Evolutionary conservation across 768 basidiomycete species (phyloP), one percentile per base, ranked within the genome.

Genomic region (Naganishia randhawae): DNA sequence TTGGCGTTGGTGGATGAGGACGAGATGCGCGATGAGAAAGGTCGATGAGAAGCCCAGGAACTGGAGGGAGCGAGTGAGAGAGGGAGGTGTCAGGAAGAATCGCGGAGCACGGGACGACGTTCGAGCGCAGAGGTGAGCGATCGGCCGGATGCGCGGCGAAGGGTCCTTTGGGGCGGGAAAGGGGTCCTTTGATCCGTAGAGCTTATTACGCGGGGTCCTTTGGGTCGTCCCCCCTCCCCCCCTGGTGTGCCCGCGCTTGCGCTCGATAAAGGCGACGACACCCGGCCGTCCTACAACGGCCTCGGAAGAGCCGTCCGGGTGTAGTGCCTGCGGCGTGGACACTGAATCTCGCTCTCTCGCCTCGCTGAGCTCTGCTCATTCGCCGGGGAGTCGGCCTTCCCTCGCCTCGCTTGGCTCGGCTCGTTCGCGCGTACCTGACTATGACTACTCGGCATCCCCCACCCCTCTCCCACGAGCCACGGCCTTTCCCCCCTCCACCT

Each of bases 391-490:
- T 22, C 31, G n/a, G n/a, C n/a, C n/a, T n/a, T 25, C 65, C n/a
- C 31, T 45, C 35, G 39, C 48, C 25, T 50, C 42, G 54, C 55
- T 33, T 63, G 71, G 6, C 19, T n/a, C 45, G 3, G 13, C 3
- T 3, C 3, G 25, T 22, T 3, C 14, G 6, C 3, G 42, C 29
- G 27, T 25, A 74, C 74, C 54, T 79, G 78, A 5, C 75, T 69
- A 72, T 79, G 78, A 72, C 75, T 76, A 65, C 75, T 76, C 5
- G 78, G 78, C 76, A 76, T 77, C 14, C 78, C 78, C 66, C 75
- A 79, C 14, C 78, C 78, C 22, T 73, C 71, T 4, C 76, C 76
- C 3, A 79, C 67, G 31, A 75, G 68, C 13, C 72, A 74, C 9
- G 78, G 78, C 63, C 78, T 62, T 13, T 75, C 73, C 1, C 71